Evolutionary conservation across 2,329 filamentous ascomycete genomes (phyloP).

Genomic region (Colletotrichum spaethianum): DNA sequence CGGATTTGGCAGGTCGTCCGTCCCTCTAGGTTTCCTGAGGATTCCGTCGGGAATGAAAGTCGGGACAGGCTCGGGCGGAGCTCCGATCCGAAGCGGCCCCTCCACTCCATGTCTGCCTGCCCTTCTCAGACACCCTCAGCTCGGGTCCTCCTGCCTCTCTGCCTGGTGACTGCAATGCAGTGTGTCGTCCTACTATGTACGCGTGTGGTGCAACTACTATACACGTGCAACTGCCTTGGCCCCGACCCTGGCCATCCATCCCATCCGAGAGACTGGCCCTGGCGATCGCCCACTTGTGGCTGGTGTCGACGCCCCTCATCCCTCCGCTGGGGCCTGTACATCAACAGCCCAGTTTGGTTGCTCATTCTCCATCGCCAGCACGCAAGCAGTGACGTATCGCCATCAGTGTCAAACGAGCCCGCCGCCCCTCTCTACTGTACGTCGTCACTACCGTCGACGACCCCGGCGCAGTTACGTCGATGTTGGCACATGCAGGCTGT

Average conservation of each 20-base stretch:
- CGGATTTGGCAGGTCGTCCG: not conserved
- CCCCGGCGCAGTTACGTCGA: not conserved
- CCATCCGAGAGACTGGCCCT: constrained; percentile 17
- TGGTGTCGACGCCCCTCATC: constrained; percentile 2
- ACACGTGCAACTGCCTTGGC: constrained; percentile 16
- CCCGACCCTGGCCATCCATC: constrained; percentile 21
- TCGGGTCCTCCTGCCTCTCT: not conserved
- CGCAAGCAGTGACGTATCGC: constrained; percentile 37
- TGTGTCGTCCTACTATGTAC: not conserved
- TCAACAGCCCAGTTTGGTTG: constrained; percentile 7
- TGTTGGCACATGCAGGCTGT: not conserved
- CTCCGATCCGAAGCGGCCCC: constrained; percentile 35
- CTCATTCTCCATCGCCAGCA: constrained; percentile 34
- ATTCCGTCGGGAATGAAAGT: constrained; percentile 23
- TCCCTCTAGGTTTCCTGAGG: not conserved
- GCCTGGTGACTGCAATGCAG: not conserved
- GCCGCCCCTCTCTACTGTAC: constrained; percentile 15
- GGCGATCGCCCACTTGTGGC: constrained; percentile 24
- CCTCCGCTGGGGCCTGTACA: not conserved
- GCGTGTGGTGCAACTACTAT: not conserved
- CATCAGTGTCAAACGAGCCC: not conserved
- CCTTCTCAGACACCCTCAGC: not conserved
- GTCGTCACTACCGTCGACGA: not conserved
- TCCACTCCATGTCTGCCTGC: constrained; percentile 3
- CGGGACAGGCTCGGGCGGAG: constrained; percentile 26